Conservation (phyloP, 768 basidiomycete genomes). For the Trametes coccinea region DNA sequence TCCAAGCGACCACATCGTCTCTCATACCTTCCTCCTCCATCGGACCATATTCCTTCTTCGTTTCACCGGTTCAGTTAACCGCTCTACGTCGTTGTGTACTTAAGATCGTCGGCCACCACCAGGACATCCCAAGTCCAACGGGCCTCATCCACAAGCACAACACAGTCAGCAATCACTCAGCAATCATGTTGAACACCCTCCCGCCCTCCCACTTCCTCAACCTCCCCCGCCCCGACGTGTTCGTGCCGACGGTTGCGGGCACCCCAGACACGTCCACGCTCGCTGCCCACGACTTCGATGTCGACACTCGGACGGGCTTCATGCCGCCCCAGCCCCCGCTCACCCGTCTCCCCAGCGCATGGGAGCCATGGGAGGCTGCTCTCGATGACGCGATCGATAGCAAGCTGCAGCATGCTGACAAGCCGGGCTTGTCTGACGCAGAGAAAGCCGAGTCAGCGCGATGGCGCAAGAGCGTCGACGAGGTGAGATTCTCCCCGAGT, state of each 20-base stretch:
- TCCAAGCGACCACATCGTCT: not conserved
- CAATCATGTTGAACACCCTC: constrained; percentile 16
- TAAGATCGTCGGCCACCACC: not conserved
- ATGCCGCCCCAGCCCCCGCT: constrained; percentile 81
- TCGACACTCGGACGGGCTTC: constrained; percentile 89
- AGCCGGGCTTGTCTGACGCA: constrained; percentile 27
- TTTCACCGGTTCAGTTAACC: not conserved
- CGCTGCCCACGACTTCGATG: constrained; percentile 66
- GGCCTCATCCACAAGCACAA: not conserved
- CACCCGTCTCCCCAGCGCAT: constrained; percentile 56
- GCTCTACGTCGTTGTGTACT: not conserved
- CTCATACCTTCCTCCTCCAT: constrained; percentile 1
- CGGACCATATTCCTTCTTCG: not conserved
- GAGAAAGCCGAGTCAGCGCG: constrained; percentile 37
- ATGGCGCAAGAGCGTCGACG: constrained; percentile 45
- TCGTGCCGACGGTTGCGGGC: constrained; percentile 28
- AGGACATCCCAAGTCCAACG: not conserved
- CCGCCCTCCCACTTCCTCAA: constrained; percentile 36
- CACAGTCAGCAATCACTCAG: not conserved
- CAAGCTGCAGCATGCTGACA: constrained; percentile 56
- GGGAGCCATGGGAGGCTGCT: constrained; percentile 71
- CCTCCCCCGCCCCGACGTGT: constrained; percentile 36
- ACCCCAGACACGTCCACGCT: constrained; percentile 39
- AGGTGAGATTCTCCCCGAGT: constrained; percentile 32
- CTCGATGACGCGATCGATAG: constrained; percentile 50